A percentile compares a stretch with the other conserved stretches of the same genome.
These are phyloP conservation scores for Bacterosira constricta DNA, from an alignment of 108 stramenopile species.

Conservation along the genomic window DNA sequence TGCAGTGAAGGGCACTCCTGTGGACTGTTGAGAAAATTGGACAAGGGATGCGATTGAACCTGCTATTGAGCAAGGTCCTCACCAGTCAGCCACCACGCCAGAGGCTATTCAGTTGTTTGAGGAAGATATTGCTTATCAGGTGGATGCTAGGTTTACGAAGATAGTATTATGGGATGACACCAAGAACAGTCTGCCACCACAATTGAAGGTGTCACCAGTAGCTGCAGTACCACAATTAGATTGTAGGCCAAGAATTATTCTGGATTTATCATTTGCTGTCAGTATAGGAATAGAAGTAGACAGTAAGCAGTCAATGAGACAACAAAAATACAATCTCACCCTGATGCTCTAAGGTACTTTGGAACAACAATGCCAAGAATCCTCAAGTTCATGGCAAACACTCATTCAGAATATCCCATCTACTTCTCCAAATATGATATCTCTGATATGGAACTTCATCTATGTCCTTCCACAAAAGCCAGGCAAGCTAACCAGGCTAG, in stretches of 20 bases:
- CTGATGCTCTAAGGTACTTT: neutral
- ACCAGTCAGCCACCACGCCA: neutral
- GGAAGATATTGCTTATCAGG: slow-evolving; percentile 4
- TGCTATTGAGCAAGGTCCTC: slow-evolving; percentile 8
- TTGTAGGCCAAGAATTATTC: neutral
- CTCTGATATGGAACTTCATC: slow-evolving; percentile 5
- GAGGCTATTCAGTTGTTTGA: neutral
- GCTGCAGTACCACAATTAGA: neutral
- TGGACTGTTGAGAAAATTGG: slow-evolving; percentile 10
- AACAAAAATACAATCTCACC: neutral
- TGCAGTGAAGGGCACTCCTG: slow-evolving; percentile 3
- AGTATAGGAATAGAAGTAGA: neutral
- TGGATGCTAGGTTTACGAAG: neutral
- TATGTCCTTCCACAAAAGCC: slow-evolving; percentile 5
- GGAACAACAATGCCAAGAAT: neutral
- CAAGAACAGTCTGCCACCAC: neutral
- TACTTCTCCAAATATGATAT: neutral
- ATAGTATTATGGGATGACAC: neutral
- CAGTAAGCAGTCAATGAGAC: neutral
- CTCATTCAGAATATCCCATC: neutral
- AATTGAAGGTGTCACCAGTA: neutral
- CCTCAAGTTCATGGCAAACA: neutral
- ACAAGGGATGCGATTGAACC: neutral
- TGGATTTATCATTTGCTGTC: neutral
- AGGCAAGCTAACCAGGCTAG: neutral